Conservation (phyloP, 257 asterid species). For the Buddleja alternifolia region DNA sequence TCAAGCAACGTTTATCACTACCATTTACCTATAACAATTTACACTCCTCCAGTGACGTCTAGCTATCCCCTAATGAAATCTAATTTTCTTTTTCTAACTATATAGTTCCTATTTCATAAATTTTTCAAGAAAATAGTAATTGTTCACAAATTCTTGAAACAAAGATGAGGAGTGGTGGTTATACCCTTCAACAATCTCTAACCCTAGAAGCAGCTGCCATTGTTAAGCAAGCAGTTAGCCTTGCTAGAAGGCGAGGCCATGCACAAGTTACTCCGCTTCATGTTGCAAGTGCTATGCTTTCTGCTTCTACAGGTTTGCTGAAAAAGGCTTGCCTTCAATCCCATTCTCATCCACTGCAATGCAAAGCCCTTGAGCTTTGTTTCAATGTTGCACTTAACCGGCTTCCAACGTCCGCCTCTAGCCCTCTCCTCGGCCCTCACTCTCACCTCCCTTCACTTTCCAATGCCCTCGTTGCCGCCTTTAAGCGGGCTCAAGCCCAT, state of each 20-base stretch:
- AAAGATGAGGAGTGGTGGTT: constrained; percentile 84
- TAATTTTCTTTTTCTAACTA: neutral
- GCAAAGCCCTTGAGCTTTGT: constrained; percentile 94
- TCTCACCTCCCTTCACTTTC: constrained; percentile 76
- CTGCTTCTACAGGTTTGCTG: constrained; percentile 60
- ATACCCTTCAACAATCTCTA: constrained; percentile 86
- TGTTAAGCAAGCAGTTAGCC: constrained; percentile 76
- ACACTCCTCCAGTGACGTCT: neutral
- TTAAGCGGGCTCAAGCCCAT: constrained; percentile 94
- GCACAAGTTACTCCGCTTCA: constrained; percentile 96
- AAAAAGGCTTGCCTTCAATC: constrained; percentile 80
- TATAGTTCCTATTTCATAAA: neutral
- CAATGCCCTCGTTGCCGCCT: constrained; percentile 94
- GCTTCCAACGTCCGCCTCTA: constrained; percentile 78
- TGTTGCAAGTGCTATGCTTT: constrained; percentile 83
- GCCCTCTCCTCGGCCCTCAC: constrained; percentile 64
- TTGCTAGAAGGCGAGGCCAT: constrained; percentile 88
- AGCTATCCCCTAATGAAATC: no score
- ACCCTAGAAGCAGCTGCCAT: constrained; percentile 68
- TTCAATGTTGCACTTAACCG: constrained; percentile 94
- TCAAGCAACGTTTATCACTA: constrained; percentile 7
- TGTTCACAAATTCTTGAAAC: no score
- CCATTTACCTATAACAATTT: neutral
- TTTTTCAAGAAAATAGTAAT: no score
- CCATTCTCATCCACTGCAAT: constrained; percentile 94